These are phyloP conservation scores for Durio zibethinus DNA, from an alignment of 345 rosid genomes.

Conservation along the genomic window DNA sequence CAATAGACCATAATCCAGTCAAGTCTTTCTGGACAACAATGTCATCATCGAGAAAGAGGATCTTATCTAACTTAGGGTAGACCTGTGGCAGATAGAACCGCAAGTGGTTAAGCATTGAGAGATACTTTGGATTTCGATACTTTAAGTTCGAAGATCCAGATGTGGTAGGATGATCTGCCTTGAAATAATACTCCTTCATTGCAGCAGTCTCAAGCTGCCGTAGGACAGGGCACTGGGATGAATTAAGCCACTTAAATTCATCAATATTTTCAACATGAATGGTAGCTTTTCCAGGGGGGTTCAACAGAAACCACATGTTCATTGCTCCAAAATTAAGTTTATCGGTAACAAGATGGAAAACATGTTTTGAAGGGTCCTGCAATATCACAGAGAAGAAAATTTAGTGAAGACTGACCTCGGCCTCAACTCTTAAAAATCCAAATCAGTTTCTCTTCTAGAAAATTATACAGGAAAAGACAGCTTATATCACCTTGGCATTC, in stretches of 20 bases:
- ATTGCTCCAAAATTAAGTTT: constrained; percentile 95
- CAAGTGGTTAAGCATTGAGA: constrained; percentile 93
- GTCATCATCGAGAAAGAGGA: constrained; percentile 93
- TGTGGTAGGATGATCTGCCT: constrained; percentile 86
- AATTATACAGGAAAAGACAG: constrained; percentile 2
- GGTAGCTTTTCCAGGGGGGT: constrained; percentile 91
- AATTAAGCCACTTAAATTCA: constrained; percentile 97
- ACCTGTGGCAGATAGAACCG: constrained; percentile 95
- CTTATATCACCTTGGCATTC: constrained; percentile 77
- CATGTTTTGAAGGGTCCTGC: constrained; percentile 97
- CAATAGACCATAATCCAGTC: constrained; percentile 77
- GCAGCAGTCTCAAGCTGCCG: constrained; percentile 91
- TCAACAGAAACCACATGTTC: constrained; percentile 98
- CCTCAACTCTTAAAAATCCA: constrained; percentile 1
- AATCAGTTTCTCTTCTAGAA: not conserved
- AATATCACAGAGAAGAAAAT: constrained; percentile 16
- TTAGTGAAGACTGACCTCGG: constrained; percentile 11
- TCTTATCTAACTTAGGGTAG: constrained; percentile 88
- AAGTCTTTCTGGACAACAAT: constrained; percentile 97
- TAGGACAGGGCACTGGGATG: constrained; percentile 94
- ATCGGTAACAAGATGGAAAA: constrained; percentile 93
- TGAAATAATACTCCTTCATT: constrained; percentile 96
- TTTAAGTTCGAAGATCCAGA: constrained; percentile 91
- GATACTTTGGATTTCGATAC: constrained; percentile 95
- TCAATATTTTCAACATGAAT: constrained; percentile 97